Base-by-base conservation (phyloP, 108 stramenopile genomes). In the Nitzschia inconspicua region DNA sequence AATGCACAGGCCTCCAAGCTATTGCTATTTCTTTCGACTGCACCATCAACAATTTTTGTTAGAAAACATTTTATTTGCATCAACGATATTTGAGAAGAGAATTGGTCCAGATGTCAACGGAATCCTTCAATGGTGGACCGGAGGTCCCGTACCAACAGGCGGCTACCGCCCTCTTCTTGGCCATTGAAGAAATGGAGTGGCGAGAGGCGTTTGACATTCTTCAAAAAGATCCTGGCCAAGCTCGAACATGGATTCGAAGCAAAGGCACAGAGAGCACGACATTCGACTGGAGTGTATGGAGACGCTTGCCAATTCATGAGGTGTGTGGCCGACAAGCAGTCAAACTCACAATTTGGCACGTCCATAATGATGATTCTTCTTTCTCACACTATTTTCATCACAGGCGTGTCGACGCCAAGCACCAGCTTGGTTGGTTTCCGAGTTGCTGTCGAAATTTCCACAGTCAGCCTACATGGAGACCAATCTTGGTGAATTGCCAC, bases 341-440 rank as follows among this genome's bases (percentile, higher is more conserved):
- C 29, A 35, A 16, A 18, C 31, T 2, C 26, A n/a, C 46, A 20
- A 23, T 25, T 14, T 35, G 51, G 24, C 20, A 5, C 3, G 44
- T 18, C 18, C n/a, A 70, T 77, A 16, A 11, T 46, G 16, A 46
- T 18, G 9, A 46, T 46, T 47, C 8, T 28, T 31, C 8, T 8
- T 37, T 22, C 13, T 57, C 13, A 0, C 3, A 10, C 0, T n/a
- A 24, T 41, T 32, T 41, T 60, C 9, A 24, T 13, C 11, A n/a
- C 26, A 82, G 80, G 85, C 85, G 50, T 86, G 85, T 50, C 79
- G 82, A 16, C 77, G 82, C 16, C 85, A 83, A 66, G 77, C 82
- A 30, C 85, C 85, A 31, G 79, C 85, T 1, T 83, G 77, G 53
- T 47, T 88, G 8, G 66, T 88, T 26, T 75, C 82, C 20, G 35